Conservation (phyloP, 305 asterid species). For the Solanum hybrid region DNA sequence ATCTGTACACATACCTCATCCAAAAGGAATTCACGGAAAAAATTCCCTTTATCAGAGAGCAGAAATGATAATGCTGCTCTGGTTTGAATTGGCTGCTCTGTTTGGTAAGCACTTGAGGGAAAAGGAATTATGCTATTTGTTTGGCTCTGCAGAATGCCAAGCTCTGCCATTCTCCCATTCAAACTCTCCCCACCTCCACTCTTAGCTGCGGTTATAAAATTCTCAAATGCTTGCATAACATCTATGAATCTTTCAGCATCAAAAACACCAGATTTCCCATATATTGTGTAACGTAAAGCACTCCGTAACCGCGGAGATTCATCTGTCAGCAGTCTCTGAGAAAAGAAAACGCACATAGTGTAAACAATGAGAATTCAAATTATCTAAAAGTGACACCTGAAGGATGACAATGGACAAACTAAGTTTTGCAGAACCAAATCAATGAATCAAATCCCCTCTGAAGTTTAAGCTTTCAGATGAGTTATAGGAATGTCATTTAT, state of each 20-base stretch:
- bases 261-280: conserved; percentile 88
- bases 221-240: conserved; percentile 99
- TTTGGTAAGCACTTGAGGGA: conserved; percentile 31
- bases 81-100: conserved; percentile 66
- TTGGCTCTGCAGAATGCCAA: conserved; percentile 62
- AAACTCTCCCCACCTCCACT: conserved; percentile 95
- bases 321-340: conserved; percentile 87
- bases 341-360: conserved; percentile 2
- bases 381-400: background rate
- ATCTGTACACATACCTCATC: conserved; percentile 60
- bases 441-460: background rate
- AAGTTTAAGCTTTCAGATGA: background rate
- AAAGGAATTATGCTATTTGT: conserved; percentile 40
- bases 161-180: conserved; percentile 97
- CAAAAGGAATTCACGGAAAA: conserved; percentile 85
- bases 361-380: background rate
- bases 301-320: conserved; percentile 87
- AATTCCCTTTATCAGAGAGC: conserved; percentile 88
- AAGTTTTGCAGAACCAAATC: background rate
- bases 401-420: background rate
- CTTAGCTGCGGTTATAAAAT: conserved; percentile 89
- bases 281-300: conserved; percentile 88
- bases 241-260: conserved; percentile 97
- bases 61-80: conserved; percentile 90
- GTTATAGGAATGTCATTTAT: background rate